Conservation (phyloP, 2,329 filamentous ascomycete genomes). For the Ophiostoma ips region DNA sequence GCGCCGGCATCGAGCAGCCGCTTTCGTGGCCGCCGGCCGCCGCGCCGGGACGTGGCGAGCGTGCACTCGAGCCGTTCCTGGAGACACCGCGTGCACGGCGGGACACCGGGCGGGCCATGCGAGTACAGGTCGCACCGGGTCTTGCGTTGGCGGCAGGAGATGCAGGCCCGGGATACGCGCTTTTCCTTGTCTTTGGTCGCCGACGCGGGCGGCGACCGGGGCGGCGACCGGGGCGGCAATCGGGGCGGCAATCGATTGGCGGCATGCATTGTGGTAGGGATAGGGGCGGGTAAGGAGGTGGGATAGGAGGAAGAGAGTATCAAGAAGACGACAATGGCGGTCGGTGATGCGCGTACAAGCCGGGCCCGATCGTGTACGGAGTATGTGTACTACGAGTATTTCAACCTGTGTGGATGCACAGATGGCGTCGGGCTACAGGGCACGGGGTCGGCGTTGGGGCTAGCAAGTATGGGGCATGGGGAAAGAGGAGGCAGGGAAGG, state of each 20-base stretch:
- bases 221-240: too few species aligned
- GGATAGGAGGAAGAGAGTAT: not conserved
- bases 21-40: slow-evolving; percentile 21
- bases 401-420: too few species aligned
- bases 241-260: too few species aligned
- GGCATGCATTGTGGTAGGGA: not conserved
- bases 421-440: too few species aligned
- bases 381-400: too few species aligned
- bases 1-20: not conserved
- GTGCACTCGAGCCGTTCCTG: slow-evolving; percentile 26
- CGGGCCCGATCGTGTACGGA: too few species aligned
- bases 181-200: slow-evolving; percentile 2
- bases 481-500: not conserved
- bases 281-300: not conserved
- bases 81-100: slow-evolving; percentile 25
- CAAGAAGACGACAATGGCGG: not conserved
- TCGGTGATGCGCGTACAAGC: not conserved
- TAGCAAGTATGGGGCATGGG: not conserved
- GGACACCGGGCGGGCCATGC: slow-evolving; percentile 19
- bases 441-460: not conserved
- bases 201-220: not conserved
- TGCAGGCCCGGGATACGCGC: slow-evolving; percentile 7
- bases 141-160: slow-evolving; percentile 9
- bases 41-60: slow-evolving; percentile 26
- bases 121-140: slow-evolving; percentile 13